Base-by-base conservation (phyloP, 2,329 filamentous ascomycete species). In the Claviceps africana region DNA sequence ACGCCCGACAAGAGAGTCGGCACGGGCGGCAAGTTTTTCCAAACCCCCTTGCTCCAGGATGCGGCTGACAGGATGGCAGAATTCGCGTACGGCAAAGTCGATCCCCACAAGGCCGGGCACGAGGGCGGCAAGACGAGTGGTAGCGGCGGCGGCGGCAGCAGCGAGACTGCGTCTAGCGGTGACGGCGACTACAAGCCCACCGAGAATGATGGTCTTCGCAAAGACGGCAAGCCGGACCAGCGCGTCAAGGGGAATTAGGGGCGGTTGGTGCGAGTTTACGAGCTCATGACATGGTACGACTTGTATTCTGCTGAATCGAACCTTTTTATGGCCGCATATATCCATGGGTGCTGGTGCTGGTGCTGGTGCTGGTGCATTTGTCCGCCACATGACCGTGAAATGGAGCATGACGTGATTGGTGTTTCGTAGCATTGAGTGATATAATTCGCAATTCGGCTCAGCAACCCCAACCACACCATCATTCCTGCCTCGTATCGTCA, bases 31-130 rank as follows among this genome's bases (percentile, higher is more conserved):
- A 42, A 4, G 47, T 22, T 7, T 10, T 22, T 42, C 39, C 17
- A n/a, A 5, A 39, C 30, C 4, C 11, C 4, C n/a, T 45, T 2
- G 7, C 17, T 39, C 10, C 17, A 45, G 7, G n/a, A n/a, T n/a
- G n/a, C n/a, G n/a, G n/a, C 10, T 35, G 7, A n/a, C 31, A n/a
- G 17, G 1, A 7, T 10, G 5, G n/a, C 35, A 48, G 47, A 49
- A 30, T 49, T 49, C 37, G 47, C 47, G 21, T 21, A 49, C 35
- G 47, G 47, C 47, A 49, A 40, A n/a, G 47, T 49, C 13, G 47
- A 49, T 19, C 47, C 47, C 17, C 47, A 49, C 37, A 21, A 39
- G 13, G 47, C 47, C 17, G 47, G 47, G 2, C 17, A 11, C 8
- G 33, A 39, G 31, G 47, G 47, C 35, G 47, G 47, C 11, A 40